phyloP scores from a whole-genome alignment of 306 rosid genomes.

The Cucurbita pepo region DNA sequence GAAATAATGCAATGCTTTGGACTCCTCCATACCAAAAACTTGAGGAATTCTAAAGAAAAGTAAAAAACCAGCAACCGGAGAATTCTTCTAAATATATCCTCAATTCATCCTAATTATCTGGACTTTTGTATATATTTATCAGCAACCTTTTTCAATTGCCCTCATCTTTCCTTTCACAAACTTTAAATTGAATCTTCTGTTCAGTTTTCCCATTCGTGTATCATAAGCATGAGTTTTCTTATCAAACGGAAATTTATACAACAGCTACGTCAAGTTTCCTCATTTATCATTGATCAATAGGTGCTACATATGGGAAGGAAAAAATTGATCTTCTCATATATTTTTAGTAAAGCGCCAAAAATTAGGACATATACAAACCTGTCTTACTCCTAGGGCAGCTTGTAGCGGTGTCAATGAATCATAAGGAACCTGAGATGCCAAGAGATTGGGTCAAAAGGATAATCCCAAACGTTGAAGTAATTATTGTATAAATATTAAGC shows the following conservation, averaged over 20 bases:
- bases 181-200: not conserved
- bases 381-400: constrained; percentile 99
- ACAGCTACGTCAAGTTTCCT: not conserved
- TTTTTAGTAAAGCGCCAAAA: not conserved
- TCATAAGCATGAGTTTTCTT: not conserved
- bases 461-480: not conserved
- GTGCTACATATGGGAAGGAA: not conserved
- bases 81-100: not conserved
- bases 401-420: constrained; percentile 98
- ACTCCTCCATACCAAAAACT: not conserved
- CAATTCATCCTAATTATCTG: not conserved
- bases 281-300: not conserved
- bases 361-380: constrained; percentile 36
- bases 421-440: constrained; percentile 67
- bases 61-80: not conserved
- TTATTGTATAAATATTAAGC: not conserved
- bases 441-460: constrained; percentile 1
- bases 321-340: not conserved
- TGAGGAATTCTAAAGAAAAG: not conserved
- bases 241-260: not conserved
- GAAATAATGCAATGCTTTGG: not conserved
- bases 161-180: not conserved
- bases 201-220: not conserved
- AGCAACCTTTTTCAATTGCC: not conserved
- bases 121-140: not conserved